Evolutionary conservation across 73 alveolate species (phyloP).

Genomic region (Tetrahymena elliotti): DNA sequence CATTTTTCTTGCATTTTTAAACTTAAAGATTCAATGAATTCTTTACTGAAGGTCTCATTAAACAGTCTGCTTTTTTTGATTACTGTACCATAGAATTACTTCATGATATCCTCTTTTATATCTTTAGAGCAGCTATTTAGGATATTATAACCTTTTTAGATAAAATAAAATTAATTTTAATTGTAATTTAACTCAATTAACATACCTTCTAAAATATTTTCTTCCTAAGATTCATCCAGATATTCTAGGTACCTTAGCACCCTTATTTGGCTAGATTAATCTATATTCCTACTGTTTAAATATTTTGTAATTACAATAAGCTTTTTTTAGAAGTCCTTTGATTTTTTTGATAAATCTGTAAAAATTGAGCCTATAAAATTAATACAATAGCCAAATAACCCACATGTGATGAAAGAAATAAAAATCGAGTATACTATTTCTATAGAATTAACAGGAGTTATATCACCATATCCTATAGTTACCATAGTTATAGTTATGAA

Average conservation of each 20-base stretch:
- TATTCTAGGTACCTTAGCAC: background rate
- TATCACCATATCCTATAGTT: constrained; percentile 78
- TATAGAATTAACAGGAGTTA: constrained; percentile 34
- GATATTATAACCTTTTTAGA: background rate
- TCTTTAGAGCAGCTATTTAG: background rate
- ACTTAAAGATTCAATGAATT: background rate
- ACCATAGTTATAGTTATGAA: constrained; percentile 61
- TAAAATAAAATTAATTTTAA: background rate
- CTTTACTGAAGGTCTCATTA: background rate
- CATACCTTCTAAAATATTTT: background rate
- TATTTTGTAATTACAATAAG: background rate
- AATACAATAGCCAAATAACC: constrained; percentile 51
- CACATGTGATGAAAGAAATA: constrained; percentile 51
- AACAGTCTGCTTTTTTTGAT: background rate
- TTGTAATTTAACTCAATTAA: background rate
- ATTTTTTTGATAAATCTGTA: background rate
- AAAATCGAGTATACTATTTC: constrained; percentile 50
- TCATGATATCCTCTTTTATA: background rate
- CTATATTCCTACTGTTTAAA: background rate
- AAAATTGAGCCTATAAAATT: constrained; percentile 45
- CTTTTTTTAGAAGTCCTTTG: background rate
- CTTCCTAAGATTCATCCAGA: background rate
- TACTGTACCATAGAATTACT: background rate
- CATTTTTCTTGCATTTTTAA: background rate
- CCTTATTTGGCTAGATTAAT: background rate